Conservation (phyloP, 345 rosid species). For the Pelargonium nanum region DNA sequence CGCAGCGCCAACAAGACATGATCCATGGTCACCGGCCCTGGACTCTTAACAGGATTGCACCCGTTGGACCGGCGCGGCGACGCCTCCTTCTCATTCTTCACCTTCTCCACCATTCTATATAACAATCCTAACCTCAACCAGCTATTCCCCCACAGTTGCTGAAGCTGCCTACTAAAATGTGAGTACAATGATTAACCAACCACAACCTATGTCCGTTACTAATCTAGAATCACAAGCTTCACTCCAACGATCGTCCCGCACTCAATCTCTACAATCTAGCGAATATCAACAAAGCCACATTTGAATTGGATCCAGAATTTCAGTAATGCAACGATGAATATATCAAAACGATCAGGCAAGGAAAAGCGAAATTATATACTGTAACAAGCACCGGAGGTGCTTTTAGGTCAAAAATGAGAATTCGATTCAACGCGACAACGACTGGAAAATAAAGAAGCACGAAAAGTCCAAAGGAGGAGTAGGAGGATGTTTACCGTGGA, state of each 20-base stretch:
- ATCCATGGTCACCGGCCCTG: constrained; percentile 49
- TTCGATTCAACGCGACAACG: constrained; percentile 4
- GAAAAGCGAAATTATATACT: neutral
- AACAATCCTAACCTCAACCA: neutral
- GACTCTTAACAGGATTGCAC: constrained; percentile 13
- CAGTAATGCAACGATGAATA: neutral
- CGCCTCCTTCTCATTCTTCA: constrained; percentile 6
- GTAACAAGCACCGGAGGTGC: neutral
- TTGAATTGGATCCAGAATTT: constrained; percentile 3
- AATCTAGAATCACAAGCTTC: neutral
- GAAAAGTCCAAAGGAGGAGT: too few relatives aligned
- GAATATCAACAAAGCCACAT: neutral
- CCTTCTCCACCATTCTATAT: constrained; percentile 4
- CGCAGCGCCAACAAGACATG: constrained; percentile 57
- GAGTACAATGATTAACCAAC: neutral
- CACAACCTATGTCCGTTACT: neutral
- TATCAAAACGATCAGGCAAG: neutral
- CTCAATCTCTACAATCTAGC: neutral
- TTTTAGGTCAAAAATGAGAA: neutral
- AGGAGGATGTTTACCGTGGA: constrained; percentile 6
- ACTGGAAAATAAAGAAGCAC: neutral
- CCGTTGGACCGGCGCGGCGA: constrained; percentile 8
- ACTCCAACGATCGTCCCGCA: neutral
- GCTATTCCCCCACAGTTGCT: neutral
- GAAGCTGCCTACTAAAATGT: too few relatives aligned